Base-by-base conservation (phyloP, 768 basidiomycete genomes). In the Leucocoprinus leucothites region DNA sequence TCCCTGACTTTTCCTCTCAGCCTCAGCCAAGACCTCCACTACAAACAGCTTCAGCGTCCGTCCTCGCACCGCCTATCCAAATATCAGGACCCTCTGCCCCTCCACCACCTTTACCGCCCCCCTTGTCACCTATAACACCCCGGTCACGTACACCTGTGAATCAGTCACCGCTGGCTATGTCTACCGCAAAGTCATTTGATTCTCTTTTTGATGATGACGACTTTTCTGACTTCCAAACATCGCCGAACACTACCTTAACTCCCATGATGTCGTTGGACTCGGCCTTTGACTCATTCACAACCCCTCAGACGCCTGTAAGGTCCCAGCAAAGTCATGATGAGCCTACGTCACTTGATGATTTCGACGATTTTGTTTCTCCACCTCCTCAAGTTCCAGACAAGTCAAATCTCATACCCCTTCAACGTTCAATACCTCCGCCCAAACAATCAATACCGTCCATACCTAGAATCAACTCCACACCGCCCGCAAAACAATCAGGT, bases 141-240 rank as follows among this genome's bases (percentile, higher is more conserved):
- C 22, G 53, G 18, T 41, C 46, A 48, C 38, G 42, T 25, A 43
- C 26, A 24, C 41, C 38, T 38, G 16, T 24, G 47, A n/a, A 22
- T 21, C 2, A 41, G 42, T 28, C 40, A 71, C 2, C 67, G 67
- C 21, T 67, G 70, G 48, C 16, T 38, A 58, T 63, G 31, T 54
- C 67, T 21, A 51, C 68, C 34, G 62, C 69, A 7, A 60, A 65
- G 24, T 57, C 53, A 14, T 52, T 51, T 19, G 55, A 65, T 21
- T 58, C 64, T 22, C 63, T 67, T 34, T 63, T 67, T 48, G 73
- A 74, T 45, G 79, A 83, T 51, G 76, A 78, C 53, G 82, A 84
- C 46, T 88, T 85, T 60, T 71, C 78, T 4, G 81, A 82, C 25
- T 77, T 75, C 58, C 66, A 74, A 6, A 74, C 72, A 3, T 74